Base-by-base conservation (phyloP, 352 stramenopile species). In the Pythium monospermum region DNA sequence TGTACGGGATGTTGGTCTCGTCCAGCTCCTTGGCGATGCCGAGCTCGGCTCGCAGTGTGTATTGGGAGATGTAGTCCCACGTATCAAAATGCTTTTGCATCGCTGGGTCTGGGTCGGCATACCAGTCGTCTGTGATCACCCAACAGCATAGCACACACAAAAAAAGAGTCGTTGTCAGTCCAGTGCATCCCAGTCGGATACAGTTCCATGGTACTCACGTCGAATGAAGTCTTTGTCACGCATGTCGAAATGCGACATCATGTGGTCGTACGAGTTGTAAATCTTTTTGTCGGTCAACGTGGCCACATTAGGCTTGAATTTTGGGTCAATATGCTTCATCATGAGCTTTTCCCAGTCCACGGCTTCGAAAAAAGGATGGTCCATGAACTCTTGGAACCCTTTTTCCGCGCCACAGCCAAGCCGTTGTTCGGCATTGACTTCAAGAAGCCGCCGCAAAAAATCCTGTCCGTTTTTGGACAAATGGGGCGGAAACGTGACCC, bases 201-300 rank as follows among this genome's bases (percentile, higher is more conserved):
- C 16, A 7, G 13, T 19, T 6, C 35, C 30, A 13, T 13, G 39
- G n/a, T 23, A 82, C 78, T 48, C 76, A 94, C 78, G 71, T 70
- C 83, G 74, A 56, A 85, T 85, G 59, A 90, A 89, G 64, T 87
- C 71, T 67, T 88, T 86, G 68, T 92, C 74, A 16, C 78, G 76
- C 54, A 83, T 82, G 53, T 92, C 77, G 47, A 92, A 89, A 50
- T 90, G 71, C n/a, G 82, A 80, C 82, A 94, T 92, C 78, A 92
- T 91, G 49, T 90, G 73, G 39, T 91, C 74, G 57, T 91, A 94
- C 10, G 68, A 85, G 48, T 83, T 87, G 61, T 91, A 92, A 40
- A 88, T 86, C 55, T 85, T 86, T 59, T 88, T 89, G 59, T 91
- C 82, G 30, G 68, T 81, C 30, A 87, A 65, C 32, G 73, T 56